These are phyloP conservation scores for Begonia peltatifolia DNA, from an alignment of 306 rosid genomes.

Conservation along the genomic window DNA sequence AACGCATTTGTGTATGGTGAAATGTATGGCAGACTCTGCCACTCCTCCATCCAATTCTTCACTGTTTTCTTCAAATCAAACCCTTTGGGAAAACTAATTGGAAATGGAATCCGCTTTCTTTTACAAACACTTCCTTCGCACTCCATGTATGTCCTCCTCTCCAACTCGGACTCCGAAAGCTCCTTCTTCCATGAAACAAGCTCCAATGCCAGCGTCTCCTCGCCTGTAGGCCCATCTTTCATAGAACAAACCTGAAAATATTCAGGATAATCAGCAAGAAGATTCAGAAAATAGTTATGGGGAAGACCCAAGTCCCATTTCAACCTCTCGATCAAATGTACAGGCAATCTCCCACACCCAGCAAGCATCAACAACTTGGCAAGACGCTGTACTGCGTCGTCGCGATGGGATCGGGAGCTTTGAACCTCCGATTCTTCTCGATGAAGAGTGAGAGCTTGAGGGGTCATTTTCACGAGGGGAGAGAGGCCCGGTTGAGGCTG, in stretches of 20 bases:
- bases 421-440: conserved; percentile 41
- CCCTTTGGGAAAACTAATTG: conserved; percentile 55
- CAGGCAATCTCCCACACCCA: conserved; percentile 42
- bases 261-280: conserved; percentile 65
- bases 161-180: conserved; percentile 55
- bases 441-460: conserved; percentile 40
- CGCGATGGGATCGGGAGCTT: conserved; percentile 20
- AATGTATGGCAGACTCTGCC: conserved; percentile 80
- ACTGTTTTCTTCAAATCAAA: conserved; percentile 63
- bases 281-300: conserved; percentile 29
- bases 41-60: conserved; percentile 53
- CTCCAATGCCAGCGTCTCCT: conserved; percentile 54
- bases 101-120: conserved; percentile 35
- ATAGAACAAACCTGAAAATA: conserved; percentile 51
- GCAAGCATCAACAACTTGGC: conserved; percentile 64
- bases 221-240: conserved; percentile 33
- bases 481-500: conserved; percentile 40
- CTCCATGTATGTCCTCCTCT: conserved; percentile 29
- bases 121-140: conserved; percentile 12
- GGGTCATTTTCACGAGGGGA: conserved; percentile 45
- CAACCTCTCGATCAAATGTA: conserved; percentile 47
- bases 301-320: conserved; percentile 92
- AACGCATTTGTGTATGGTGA: conserved; percentile 68
- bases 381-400: conserved; percentile 42
- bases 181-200: conserved; percentile 56